phyloP scores from a whole-genome alignment of 495 filamentous ascomycete species.

The Hyaloscypha finlandica region DNA sequence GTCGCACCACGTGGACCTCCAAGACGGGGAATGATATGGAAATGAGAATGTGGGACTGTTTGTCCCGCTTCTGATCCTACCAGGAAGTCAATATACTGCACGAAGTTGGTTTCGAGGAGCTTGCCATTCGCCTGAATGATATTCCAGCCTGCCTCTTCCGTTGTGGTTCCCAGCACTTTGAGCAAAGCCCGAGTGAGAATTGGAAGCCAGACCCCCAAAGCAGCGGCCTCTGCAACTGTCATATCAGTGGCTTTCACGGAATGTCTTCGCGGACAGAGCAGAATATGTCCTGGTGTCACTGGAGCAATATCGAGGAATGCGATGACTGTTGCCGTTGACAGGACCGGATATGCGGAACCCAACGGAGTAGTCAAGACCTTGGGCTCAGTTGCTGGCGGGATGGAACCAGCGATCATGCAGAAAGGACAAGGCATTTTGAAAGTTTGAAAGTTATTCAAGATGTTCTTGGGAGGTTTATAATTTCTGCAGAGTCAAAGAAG shows the following conservation, averaged over 20 bases:
- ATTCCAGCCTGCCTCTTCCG: slow-evolving; percentile 1
- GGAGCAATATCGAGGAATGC: slow-evolving; percentile 5
- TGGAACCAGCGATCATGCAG: not conserved
- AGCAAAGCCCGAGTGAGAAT: not conserved
- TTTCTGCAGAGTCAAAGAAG: too few relatives aligned
- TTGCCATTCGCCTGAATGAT: slow-evolving; percentile 9
- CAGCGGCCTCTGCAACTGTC: not conserved
- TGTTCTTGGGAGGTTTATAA: too few relatives aligned
- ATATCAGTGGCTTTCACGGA: not conserved
- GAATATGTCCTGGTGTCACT: not conserved
- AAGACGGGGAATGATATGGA: slow-evolving; percentile 7
- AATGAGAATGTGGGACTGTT: slow-evolving; percentile 13
- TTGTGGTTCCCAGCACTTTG: not conserved
- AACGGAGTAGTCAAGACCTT: not conserved
- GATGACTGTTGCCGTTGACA: not conserved
- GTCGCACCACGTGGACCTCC: slow-evolving; percentile 4
- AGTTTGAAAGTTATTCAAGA: too few relatives aligned
- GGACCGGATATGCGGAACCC: slow-evolving; percentile 6
- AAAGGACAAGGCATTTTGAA: slow-evolving; percentile 4
- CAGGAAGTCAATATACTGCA: not conserved
- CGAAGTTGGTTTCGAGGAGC: not conserved
- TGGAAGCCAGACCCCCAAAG: not conserved
- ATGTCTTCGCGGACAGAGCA: slow-evolving; percentile 1
- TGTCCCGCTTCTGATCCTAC: slow-evolving; percentile 10
- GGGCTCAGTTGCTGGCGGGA: not conserved